A percentile compares a stretch with the other conserved stretches of the same genome.
These are phyloP conservation scores for Auxenochlorella protothecoides DNA, from an alignment of 139 green algal genomes.

Conservation along the genomic window DNA sequence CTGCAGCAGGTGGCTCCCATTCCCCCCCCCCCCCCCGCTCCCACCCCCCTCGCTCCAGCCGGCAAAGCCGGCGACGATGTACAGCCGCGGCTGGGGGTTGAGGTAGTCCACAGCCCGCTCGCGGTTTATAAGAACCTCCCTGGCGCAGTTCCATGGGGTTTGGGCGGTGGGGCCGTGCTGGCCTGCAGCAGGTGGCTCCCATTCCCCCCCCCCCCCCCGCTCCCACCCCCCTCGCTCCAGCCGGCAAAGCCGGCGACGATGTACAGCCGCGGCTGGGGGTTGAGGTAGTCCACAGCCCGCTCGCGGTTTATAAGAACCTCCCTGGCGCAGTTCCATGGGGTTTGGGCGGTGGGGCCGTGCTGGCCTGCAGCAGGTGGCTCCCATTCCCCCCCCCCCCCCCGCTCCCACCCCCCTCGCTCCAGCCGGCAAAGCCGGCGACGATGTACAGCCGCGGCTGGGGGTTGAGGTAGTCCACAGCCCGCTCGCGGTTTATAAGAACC, in stretches of 20 bases:
- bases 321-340: background rate
- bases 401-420: no score
- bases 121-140: conserved; percentile 62
- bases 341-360: background rate
- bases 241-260: conserved; percentile 65
- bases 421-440: conserved; percentile 64
- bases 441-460: conserved; percentile 54
- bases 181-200: background rate
- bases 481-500: conserved; percentile 64
- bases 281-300: conserved; percentile 71
- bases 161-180: background rate
- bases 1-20: conserved; percentile 9
- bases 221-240: background rate
- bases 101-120: conserved; percentile 72
- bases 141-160: background rate
- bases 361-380: background rate
- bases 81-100: conserved; percentile 64
- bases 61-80: conserved; percentile 60
- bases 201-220: conserved; percentile 12
- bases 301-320: conserved; percentile 69
- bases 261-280: conserved; percentile 62
- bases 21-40: background rate
- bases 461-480: conserved; percentile 76
- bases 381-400: conserved; percentile 12
- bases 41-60: conserved; percentile 11